Evolutionary conservation across 2,329 filamentous ascomycete genomes (phyloP).

Genomic region (Dactylellina cionopaga): DNA sequence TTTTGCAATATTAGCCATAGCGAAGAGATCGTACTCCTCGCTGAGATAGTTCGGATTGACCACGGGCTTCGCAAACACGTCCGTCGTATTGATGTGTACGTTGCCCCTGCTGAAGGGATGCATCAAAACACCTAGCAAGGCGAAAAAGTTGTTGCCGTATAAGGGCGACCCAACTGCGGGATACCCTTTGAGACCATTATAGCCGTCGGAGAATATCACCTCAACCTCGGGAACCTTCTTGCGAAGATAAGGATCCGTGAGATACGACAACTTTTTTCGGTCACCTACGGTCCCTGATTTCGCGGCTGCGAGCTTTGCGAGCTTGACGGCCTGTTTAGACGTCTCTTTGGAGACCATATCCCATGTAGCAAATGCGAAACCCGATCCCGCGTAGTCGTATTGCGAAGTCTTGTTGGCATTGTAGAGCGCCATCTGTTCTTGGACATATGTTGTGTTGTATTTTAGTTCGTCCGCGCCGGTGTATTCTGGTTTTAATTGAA

Average conservation of each 20-base stretch:
- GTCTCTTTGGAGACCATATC: constrained; percentile 59
- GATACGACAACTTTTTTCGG: constrained; percentile 61
- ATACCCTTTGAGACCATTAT: constrained; percentile 62
- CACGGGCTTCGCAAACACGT: constrained; percentile 59
- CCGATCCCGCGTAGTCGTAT: constrained; percentile 62
- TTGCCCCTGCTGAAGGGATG: constrained; percentile 62
- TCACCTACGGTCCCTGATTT: constrained; percentile 59
- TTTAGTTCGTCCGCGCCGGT: background rate
- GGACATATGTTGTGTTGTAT: constrained; percentile 59
- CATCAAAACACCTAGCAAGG: constrained; percentile 55
- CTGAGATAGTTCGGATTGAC: constrained; percentile 61
- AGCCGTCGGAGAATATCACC: constrained; percentile 64
- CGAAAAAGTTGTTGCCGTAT: constrained; percentile 58
- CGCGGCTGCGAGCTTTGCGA: constrained; percentile 59
- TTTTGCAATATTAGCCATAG: constrained; percentile 59
- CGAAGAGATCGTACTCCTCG: constrained; percentile 60
- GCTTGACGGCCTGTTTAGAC: constrained; percentile 55
- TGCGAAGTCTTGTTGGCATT: constrained; percentile 58
- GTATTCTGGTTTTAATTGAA: background rate
- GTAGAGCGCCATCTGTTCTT: constrained; percentile 61
- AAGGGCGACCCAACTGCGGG: constrained; percentile 58
- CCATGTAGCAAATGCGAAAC: constrained; percentile 63
- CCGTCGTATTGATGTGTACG: constrained; percentile 59
- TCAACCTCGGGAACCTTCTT: constrained; percentile 62
- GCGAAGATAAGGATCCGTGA: constrained; percentile 58